Percentiles rank a stretch among this genome's conserved stretches.
Evolutionary conservation across 2,329 filamentous ascomycete genomes (phyloP).

Genomic region (Aureobasidium musti): DNA sequence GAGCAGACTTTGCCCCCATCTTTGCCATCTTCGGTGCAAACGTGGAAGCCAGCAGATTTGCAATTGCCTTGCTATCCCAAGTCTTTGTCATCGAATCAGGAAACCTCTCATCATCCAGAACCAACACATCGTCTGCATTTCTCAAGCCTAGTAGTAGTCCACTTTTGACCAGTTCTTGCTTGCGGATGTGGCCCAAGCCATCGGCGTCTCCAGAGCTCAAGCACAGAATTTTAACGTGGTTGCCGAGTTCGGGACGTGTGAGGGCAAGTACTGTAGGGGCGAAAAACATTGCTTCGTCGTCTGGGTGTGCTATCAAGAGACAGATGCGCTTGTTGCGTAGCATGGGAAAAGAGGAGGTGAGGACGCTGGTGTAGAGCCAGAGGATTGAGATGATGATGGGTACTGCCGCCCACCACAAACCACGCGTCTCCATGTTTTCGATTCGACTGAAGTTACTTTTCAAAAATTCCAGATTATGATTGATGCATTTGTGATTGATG

Average conservation of each 20-base stretch:
- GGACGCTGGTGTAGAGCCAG: slow-evolving; percentile 52
- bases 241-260: slow-evolving; percentile 74
- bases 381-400: slow-evolving; percentile 48
- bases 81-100: slow-evolving; percentile 82
- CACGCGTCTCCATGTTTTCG: slow-evolving; percentile 43
- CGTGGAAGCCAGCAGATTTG: slow-evolving; percentile 67
- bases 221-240: slow-evolving; percentile 93
- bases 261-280: slow-evolving; percentile 84
- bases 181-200: slow-evolving; percentile 79
- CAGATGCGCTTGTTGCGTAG: slow-evolving; percentile 83
- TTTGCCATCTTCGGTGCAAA: slow-evolving; percentile 68
- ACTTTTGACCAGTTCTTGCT: slow-evolving; percentile 80
- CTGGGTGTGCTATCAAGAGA: slow-evolving; percentile 92
- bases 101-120: slow-evolving; percentile 80
- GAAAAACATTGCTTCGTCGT: slow-evolving; percentile 99
- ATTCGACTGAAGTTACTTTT: neutral
- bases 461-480: neutral
- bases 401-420: slow-evolving; percentile 44
- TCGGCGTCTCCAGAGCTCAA: slow-evolving; percentile 89
- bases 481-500: no score
- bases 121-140: slow-evolving; percentile 74
- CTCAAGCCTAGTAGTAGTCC: slow-evolving; percentile 74
- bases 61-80: slow-evolving; percentile 73
- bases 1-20: slow-evolving; percentile 47
- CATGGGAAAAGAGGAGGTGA: slow-evolving; percentile 59